Evolutionary conservation across 2,329 filamentous ascomycete species (phyloP).

Genomic region (Polytolypa hystricis): DNA sequence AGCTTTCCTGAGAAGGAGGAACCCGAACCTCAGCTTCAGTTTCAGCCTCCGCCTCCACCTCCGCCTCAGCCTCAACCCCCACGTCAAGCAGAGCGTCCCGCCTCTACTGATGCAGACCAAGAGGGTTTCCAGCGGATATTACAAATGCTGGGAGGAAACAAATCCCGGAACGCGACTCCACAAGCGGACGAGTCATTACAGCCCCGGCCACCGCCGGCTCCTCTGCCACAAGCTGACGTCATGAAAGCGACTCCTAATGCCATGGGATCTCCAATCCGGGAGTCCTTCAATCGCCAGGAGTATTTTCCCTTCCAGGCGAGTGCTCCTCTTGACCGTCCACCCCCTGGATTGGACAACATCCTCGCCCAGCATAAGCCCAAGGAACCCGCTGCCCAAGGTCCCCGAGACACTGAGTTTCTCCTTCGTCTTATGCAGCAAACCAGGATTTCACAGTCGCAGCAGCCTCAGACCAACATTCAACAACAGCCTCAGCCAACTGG

Average conservation of each 20-base stretch:
- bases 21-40: slow-evolving; percentile 15
- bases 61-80: slow-evolving; percentile 22
- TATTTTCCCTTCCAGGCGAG: slow-evolving; percentile 18
- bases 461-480: slow-evolving; percentile 17
- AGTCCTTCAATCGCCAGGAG: slow-evolving; percentile 22
- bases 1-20: slow-evolving; percentile 34
- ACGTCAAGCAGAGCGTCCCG: too few relatives aligned
- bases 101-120: slow-evolving; percentile 54
- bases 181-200: slow-evolving; percentile 27
- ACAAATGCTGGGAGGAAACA: slow-evolving; percentile 60
- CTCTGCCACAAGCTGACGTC: slow-evolving; percentile 13
- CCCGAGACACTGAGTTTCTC: slow-evolving; percentile 67
- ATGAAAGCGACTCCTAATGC: slow-evolving; percentile 16
- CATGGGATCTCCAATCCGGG: slow-evolving; percentile 23
- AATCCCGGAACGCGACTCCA: slow-evolving; percentile 35
- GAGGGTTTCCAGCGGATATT: slow-evolving; percentile 76
- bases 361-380: slow-evolving; percentile 23
- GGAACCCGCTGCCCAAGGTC: slow-evolving; percentile 17
- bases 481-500: slow-evolving; percentile 20
- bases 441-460: slow-evolving; percentile 20
- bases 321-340: slow-evolving; percentile 13
- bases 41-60: slow-evolving; percentile 16
- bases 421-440: slow-evolving; percentile 69
- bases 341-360: slow-evolving; percentile 20
- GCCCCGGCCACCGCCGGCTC: slow-evolving; percentile 18